A percentile compares a stretch with the other conserved stretches of the same genome.
These are phyloP conservation scores for Ochetophila trinervis DNA, from an alignment of 306 rosid species.

Conservation along the genomic window DNA sequence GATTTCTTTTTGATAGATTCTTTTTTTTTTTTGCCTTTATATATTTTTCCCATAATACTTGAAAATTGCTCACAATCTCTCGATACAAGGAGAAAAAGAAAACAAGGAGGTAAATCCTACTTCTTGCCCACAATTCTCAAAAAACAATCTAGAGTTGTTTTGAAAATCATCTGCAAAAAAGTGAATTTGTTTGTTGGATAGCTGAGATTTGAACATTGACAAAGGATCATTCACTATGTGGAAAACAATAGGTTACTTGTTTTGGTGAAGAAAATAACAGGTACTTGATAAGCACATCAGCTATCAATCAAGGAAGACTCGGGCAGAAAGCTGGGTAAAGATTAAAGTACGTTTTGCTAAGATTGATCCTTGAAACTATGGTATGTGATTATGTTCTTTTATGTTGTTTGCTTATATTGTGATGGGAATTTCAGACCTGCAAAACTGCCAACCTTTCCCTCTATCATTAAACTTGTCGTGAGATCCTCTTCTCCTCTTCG, in stretches of 20 bases:
- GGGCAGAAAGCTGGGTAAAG: conserved; percentile 78
- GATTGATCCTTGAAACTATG: conserved; percentile 44
- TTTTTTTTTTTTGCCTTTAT: too few species aligned
- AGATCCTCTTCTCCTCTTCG: too few species aligned
- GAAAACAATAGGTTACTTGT: too few species aligned
- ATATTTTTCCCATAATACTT: conserved; percentile 30
- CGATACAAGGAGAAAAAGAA: conserved; percentile 91
- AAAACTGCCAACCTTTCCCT: too few species aligned
- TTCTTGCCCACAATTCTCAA: conserved; percentile 7
- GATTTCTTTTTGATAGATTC: too few species aligned
- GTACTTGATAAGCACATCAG: conserved; percentile 80
- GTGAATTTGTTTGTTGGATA: too few species aligned
- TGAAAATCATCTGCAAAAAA: too few species aligned
- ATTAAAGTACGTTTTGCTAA: conserved; percentile 86
- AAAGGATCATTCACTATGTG: conserved; percentile 22
- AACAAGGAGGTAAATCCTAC: conserved; percentile 65
- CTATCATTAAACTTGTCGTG: too few species aligned
- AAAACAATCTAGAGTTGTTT: neutral
- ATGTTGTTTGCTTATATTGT: neutral
- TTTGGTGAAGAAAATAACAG: too few species aligned
- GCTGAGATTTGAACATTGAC: too few species aligned
- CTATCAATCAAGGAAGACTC: conserved; percentile 78
- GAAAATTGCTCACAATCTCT: conserved; percentile 49
- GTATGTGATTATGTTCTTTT: conserved; percentile 15
- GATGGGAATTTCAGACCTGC: too few species aligned